These are phyloP conservation scores for Sonneratia caseolaris DNA, from an alignment of 345 rosid species.

Conservation along the genomic window DNA sequence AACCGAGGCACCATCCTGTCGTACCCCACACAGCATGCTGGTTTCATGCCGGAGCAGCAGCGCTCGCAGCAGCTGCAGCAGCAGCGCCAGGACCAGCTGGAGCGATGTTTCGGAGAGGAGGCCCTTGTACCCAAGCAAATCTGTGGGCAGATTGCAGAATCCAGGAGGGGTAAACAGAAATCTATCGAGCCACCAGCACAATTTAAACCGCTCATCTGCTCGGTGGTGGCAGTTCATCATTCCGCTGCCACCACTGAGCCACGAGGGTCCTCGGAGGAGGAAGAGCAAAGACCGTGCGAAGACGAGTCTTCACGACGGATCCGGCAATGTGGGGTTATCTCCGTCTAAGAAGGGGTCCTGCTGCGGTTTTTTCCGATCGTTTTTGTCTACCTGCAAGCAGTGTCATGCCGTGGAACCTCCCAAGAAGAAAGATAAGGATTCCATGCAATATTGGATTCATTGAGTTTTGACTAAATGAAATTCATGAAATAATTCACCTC, in stretches of 20 bases:
- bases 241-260: neutral
- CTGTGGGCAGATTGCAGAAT: neutral
- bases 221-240: neutral
- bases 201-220: neutral
- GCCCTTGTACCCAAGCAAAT: neutral
- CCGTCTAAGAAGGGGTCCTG: neutral
- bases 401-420: slow-evolving; percentile 9
- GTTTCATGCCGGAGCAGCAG: slow-evolving; percentile 7
- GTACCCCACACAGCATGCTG: neutral
- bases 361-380: slow-evolving; percentile 5
- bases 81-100: neutral
- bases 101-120: neutral
- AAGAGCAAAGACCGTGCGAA: neutral
- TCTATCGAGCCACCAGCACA: neutral
- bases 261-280: neutral
- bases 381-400: slow-evolving; percentile 5
- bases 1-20: neutral
- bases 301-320: neutral
- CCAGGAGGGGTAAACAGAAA: neutral
- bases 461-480: neutral
- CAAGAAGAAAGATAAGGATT: neutral
- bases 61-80: slow-evolving; percentile 7
- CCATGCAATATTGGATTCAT: neutral
- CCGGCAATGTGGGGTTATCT: neutral
- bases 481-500: neutral